Percentiles rank a stretch among this genome's conserved stretches.
Conservation (phyloP, 495 filamentous ascomycete species). For the Penicillium daleae region DNA sequence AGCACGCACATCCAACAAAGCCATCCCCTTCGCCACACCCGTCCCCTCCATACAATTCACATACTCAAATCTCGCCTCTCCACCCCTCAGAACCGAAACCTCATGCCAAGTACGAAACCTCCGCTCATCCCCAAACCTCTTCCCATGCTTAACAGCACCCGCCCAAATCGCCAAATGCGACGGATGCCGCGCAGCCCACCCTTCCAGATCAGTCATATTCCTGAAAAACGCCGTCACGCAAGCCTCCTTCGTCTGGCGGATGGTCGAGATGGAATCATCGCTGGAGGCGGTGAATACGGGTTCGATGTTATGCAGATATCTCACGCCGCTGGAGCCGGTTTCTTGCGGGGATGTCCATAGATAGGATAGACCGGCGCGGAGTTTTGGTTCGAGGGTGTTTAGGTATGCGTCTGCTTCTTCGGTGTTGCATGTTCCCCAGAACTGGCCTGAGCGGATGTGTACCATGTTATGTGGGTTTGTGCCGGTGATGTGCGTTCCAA, state of each 20-base stretch:
- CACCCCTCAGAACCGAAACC: conserved; percentile 23
- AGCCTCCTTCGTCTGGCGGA: conserved; percentile 17
- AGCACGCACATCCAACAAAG: not conserved
- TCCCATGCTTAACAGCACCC: conserved; percentile 24
- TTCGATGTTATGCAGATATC: conserved; percentile 16
- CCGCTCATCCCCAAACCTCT: conserved; percentile 22
- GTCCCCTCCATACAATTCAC: conserved; percentile 26
- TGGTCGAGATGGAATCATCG: not conserved
- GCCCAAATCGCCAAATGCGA: conserved; percentile 29
- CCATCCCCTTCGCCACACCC: conserved; percentile 12
- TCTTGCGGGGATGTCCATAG: conserved; percentile 17
- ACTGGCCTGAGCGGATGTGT: conserved; percentile 30
- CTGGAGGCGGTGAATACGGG: not conserved
- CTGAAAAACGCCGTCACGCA: conserved; percentile 30
- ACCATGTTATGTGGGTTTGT: conserved; percentile 25
- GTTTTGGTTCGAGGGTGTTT: conserved; percentile 18
- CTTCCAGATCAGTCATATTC: conserved; percentile 22
- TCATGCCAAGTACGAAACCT: conserved; percentile 32
- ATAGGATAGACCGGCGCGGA: conserved; percentile 17
- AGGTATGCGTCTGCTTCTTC: conserved; percentile 18
- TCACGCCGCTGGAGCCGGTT: conserved; percentile 17
- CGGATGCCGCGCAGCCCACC: conserved; percentile 25
- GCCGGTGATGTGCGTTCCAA: conserved; percentile 9
- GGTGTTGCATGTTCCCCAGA: conserved; percentile 18
- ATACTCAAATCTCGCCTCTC: conserved; percentile 30